Evolutionary conservation across 2,329 filamentous ascomycete genomes (phyloP).

Genomic region (Pyrenophora graminea): DNA sequence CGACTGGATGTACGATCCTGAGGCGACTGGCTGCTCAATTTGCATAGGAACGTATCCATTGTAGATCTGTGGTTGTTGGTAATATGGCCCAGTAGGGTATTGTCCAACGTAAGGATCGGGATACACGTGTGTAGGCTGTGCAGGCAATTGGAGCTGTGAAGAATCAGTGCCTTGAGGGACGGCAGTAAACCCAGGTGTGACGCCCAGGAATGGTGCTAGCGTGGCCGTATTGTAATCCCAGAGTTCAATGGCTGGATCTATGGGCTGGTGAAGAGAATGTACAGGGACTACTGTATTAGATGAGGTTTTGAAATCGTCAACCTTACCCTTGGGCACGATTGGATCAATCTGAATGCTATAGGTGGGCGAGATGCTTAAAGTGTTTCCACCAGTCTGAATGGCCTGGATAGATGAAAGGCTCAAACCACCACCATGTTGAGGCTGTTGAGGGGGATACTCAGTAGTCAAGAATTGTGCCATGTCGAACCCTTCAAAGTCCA

Average conservation of each 20-base stretch:
- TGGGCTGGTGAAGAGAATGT: background rate
- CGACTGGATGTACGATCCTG: background rate
- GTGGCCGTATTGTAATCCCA: background rate
- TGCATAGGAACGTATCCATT: constrained; percentile 4
- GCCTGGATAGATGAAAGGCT: background rate
- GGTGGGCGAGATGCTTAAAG: too few relatives aligned
- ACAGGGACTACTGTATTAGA: background rate
- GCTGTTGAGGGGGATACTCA: background rate
- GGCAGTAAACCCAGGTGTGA: constrained; percentile 12
- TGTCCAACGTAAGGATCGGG: constrained; percentile 5
- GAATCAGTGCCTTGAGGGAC: constrained; percentile 5
- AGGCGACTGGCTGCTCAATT: background rate
- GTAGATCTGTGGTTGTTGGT: background rate
- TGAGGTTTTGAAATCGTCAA: background rate
- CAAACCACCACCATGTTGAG: background rate
- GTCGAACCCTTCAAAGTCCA: background rate
- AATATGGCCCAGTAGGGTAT: constrained; percentile 7
- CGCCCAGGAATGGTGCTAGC: background rate
- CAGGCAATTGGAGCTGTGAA: background rate
- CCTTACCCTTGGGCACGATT: background rate
- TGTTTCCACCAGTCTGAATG: background rate
- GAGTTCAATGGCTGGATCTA: background rate
- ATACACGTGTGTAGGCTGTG: constrained; percentile 1
- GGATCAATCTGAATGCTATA: background rate
- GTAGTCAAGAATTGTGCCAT: background rate